phyloP scores from a whole-genome alignment of 140 eudicot species.

The Flaveria floridana region DNA sequence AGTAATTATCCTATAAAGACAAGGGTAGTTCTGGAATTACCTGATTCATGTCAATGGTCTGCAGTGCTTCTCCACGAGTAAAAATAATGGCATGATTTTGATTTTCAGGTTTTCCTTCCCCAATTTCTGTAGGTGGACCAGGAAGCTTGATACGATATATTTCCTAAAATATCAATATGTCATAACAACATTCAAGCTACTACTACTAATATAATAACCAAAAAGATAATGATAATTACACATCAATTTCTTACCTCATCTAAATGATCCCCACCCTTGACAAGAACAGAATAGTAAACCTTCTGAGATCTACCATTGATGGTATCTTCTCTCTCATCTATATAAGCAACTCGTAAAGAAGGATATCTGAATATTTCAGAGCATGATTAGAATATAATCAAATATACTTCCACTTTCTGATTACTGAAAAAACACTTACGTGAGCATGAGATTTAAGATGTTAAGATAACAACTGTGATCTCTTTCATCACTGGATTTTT shows the following conservation, averaged over 20 bases:
- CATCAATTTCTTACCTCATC: constrained; percentile 65
- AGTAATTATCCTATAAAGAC: constrained; percentile 66
- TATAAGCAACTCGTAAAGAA: constrained; percentile 91
- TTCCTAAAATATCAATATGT: constrained; percentile 56
- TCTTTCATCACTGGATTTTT: constrained; percentile 63
- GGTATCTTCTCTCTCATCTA: constrained; percentile 84
- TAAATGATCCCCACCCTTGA: constrained; percentile 85
- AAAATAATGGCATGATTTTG: constrained; percentile 97
- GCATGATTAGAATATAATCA: constrained; percentile 17
- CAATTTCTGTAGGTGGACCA: constrained; percentile 85
- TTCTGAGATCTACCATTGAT: constrained; percentile 60
- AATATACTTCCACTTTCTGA: neutral
- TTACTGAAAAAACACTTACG: constrained; percentile 38
- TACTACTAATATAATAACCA: neutral
- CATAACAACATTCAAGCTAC: constrained; percentile 20
- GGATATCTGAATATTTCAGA: constrained; percentile 60
- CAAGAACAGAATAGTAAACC: constrained; percentile 88
- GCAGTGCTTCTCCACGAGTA: constrained; percentile 99
- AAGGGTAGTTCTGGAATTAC: constrained; percentile 34
- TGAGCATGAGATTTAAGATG: constrained; percentile 88
- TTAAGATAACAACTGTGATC: constrained; percentile 71
- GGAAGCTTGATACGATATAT: constrained; percentile 98
- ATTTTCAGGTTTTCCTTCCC: constrained; percentile 99
- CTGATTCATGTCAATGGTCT: constrained; percentile 99
- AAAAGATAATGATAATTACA: neutral